Conservation (phyloP, 495 filamentous ascomycete species). For the Xylaria venustula region DNA sequence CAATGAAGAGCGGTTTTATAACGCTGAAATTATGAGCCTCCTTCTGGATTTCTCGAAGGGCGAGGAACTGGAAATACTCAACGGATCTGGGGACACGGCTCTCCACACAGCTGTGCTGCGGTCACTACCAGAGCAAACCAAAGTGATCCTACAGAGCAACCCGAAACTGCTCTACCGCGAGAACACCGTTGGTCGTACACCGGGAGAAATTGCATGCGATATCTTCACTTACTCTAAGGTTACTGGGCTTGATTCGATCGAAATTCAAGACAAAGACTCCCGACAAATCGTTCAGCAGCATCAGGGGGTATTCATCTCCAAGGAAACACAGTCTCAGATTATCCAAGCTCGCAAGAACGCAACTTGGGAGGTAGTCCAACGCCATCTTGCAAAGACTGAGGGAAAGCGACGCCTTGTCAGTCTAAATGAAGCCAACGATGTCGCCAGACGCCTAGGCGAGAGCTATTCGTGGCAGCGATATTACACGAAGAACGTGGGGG, state of each 20-base stretch:
- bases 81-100: conserved; percentile 66
- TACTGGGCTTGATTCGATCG: background rate
- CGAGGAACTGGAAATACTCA: conserved; percentile 57
- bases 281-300: conserved; percentile 11
- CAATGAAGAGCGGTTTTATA: conserved; percentile 15
- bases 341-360: conserved; percentile 14
- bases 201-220: conserved; percentile 62
- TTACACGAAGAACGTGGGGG: conserved; percentile 8
- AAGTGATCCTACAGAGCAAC: conserved; percentile 52
- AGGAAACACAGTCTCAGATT: conserved; percentile 1
- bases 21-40: conserved; percentile 35
- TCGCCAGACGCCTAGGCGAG: conserved; percentile 60
- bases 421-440: conserved; percentile 70
- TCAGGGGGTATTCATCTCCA: background rate
- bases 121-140: conserved; percentile 34
- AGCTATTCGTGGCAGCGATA: conserved; percentile 28
- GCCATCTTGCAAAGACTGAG: conserved; percentile 21
- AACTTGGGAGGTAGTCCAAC: conserved; percentile 34
- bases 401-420: conserved; percentile 62
- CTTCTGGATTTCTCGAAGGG: conserved; percentile 53
- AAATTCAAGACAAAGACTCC: background rate
- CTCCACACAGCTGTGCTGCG: conserved; percentile 56
- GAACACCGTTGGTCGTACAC: conserved; percentile 68
- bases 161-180: conserved; percentile 62
- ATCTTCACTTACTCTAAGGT: conserved; percentile 40